Percentiles rank a stretch among this genome's conserved stretches.
Evolutionary conservation across 176 grass and related monocot genomes (phyloP).

Genomic region (Tillandsia fasciculata): DNA sequence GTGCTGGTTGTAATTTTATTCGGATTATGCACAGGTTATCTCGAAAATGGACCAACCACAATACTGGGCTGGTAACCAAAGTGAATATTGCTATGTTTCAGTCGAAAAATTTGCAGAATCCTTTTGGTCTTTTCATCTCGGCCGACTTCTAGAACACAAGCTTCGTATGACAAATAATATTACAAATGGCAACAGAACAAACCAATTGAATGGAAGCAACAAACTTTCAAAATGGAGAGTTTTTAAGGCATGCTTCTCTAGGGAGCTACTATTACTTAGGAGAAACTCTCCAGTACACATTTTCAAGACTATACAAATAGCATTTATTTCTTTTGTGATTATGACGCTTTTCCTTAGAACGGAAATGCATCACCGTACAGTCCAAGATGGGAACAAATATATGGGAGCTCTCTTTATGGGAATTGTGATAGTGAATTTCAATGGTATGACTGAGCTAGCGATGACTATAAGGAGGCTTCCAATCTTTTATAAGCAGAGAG

Average conservation of each 20-base stretch:
- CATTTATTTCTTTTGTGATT: constrained; percentile 61
- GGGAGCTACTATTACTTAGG: constrained; percentile 68
- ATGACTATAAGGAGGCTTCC: constrained; percentile 89
- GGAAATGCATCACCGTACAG: constrained; percentile 54
- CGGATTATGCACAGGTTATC: constrained; percentile 48
- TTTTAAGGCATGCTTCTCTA: constrained; percentile 88
- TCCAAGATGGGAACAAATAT: constrained; percentile 74
- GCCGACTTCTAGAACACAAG: constrained; percentile 19
- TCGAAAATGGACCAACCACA: constrained; percentile 81
- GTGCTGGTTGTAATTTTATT: not conserved
- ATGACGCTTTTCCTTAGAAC: constrained; percentile 70
- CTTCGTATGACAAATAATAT: constrained; percentile 25
- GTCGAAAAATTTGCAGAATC: constrained; percentile 45
- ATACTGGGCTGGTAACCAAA: constrained; percentile 60
- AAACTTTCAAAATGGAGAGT: constrained; percentile 62
- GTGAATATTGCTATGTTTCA: constrained; percentile 56
- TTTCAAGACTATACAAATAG: constrained; percentile 87
- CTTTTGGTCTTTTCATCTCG: constrained; percentile 38
- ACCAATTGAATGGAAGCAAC: constrained; percentile 26
- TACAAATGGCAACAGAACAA: constrained; percentile 24
- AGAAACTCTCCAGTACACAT: constrained; percentile 83
- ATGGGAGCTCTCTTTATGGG: constrained; percentile 59
- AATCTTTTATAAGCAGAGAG: constrained; percentile 91
- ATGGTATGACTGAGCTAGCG: constrained; percentile 88
- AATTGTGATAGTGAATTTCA: constrained; percentile 71